phyloP scores from a whole-genome alignment of 2,329 filamentous ascomycete genomes.

The Monosporascus sp. region DNA sequence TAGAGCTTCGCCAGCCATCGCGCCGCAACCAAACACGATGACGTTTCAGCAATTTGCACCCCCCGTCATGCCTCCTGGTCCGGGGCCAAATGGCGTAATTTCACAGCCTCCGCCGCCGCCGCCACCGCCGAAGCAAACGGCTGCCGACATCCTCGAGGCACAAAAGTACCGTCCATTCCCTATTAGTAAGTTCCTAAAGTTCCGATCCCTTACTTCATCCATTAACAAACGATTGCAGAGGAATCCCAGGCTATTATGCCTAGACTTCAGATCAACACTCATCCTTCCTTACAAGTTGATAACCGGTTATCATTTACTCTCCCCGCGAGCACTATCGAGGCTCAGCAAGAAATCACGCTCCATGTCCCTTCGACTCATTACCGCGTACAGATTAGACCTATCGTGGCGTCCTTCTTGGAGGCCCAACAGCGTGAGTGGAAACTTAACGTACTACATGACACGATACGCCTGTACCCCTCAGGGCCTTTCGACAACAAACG shows the following conservation, averaged over 20 bases:
- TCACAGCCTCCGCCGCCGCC: slow-evolving; percentile 14
- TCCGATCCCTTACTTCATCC: background rate
- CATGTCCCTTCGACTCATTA: slow-evolving; percentile 62
- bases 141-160: slow-evolving; percentile 26
- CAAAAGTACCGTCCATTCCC: slow-evolving; percentile 24
- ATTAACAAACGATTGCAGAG: slow-evolving; percentile 15
- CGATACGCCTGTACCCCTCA: slow-evolving; percentile 49
- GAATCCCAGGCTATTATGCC: slow-evolving; percentile 25
- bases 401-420: slow-evolving; percentile 56
- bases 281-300: slow-evolving; percentile 58
- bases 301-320: slow-evolving; percentile 60
- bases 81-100: slow-evolving; percentile 12
- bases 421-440: slow-evolving; percentile 63
- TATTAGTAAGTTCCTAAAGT: slow-evolving; percentile 20
- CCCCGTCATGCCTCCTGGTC: slow-evolving; percentile 12
- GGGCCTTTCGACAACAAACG: slow-evolving; percentile 47
- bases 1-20: slow-evolving; percentile 27
- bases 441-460: slow-evolving; percentile 68
- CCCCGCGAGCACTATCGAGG: slow-evolving; percentile 57
- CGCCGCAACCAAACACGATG: slow-evolving; percentile 22
- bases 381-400: slow-evolving; percentile 65
- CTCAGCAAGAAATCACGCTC: slow-evolving; percentile 68
- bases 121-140: slow-evolving; percentile 19
- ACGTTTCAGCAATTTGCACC: slow-evolving; percentile 23
- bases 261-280: slow-evolving; percentile 29